Percentiles rank a stretch among this genome's conserved stretches.
These are phyloP conservation scores for Alisma plantagoaquatica DNA, from an alignment of 106 monocot species.

Conservation along the genomic window DNA sequence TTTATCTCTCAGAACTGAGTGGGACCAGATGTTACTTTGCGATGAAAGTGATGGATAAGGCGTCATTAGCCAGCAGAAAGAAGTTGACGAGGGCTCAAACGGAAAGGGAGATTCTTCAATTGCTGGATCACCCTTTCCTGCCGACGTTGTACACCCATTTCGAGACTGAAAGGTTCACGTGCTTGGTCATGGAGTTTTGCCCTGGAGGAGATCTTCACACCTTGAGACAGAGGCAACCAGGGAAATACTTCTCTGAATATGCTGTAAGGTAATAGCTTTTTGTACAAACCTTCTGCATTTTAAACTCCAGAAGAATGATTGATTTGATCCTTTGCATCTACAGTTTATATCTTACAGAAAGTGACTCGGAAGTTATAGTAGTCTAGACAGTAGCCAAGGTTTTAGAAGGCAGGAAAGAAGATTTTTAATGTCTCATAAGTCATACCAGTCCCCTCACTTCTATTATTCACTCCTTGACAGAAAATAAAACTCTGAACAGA, in stretches of 20 bases:
- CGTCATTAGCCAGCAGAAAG: constrained; percentile 80
- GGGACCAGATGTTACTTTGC: constrained; percentile 91
- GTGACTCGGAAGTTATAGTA: constrained; percentile 12
- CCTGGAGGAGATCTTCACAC: constrained; percentile 93
- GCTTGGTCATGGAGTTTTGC: constrained; percentile 96
- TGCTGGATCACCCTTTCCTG: constrained; percentile 90
- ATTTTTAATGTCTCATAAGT: too few relatives aligned
- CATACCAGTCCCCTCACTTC: too few relatives aligned
- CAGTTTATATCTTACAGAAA: constrained; percentile 25
- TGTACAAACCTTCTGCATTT: too few relatives aligned
- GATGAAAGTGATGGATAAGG: constrained; percentile 99
- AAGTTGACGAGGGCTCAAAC: constrained; percentile 84
- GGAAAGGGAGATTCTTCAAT: constrained; percentile 89
- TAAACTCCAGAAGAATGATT: too few relatives aligned
- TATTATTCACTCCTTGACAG: too few relatives aligned
- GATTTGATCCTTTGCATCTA: not conserved
- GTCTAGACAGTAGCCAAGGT: too few relatives aligned
- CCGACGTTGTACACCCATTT: constrained; percentile 94
- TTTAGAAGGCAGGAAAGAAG: too few relatives aligned
- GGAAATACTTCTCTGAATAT: constrained; percentile 91
- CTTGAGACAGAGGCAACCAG: constrained; percentile 72
- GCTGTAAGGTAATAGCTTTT: constrained; percentile 93
- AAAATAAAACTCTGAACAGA: too few relatives aligned
- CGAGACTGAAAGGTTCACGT: constrained; percentile 90
- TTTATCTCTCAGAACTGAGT: constrained; percentile 80